Conservation (phyloP, 2,329 filamentous ascomycete genomes). For the Xylaria arbuscula region DNA sequence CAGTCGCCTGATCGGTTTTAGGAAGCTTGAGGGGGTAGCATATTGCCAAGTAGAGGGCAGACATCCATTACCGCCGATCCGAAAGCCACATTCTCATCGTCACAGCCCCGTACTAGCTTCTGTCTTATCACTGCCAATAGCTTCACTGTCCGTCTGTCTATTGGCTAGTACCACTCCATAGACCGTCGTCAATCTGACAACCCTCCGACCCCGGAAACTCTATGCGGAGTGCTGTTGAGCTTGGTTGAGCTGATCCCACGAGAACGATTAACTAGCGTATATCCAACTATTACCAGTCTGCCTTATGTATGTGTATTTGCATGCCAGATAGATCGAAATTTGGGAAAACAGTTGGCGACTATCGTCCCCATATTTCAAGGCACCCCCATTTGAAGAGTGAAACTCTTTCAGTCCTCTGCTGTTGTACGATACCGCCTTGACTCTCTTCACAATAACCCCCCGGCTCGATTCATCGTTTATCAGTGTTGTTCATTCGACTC, state of each 20-base stretch:
- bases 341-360: conserved; percentile 29
- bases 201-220: conserved; percentile 9
- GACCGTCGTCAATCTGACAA: neutral
- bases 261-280: conserved; percentile 23
- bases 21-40: conserved; percentile 20
- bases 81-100: conserved; percentile 7
- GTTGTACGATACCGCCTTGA: conserved; percentile 21
- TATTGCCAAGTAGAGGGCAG: conserved; percentile 38
- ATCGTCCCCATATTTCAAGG: conserved; percentile 7
- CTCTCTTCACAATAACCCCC: conserved; percentile 4
- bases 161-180: conserved; percentile 13
- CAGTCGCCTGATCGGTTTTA: conserved; percentile 17
- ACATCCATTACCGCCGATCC: conserved; percentile 11
- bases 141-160: conserved; percentile 9
- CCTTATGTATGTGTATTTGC: conserved; percentile 34
- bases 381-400: conserved; percentile 28
- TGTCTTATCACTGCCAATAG: conserved; percentile 12
- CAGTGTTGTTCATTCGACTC: conserved; percentile 11
- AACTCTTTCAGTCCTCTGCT: conserved; percentile 33
- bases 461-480: conserved; percentile 8
- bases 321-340: conserved; percentile 33
- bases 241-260: conserved; percentile 16
- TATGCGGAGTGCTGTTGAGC: conserved; percentile 18
- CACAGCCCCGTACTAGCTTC: conserved; percentile 24
- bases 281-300: conserved; percentile 14